Base-by-base conservation (phyloP, 106 monocot species). In the Dioscorea zingiberensis region DNA sequence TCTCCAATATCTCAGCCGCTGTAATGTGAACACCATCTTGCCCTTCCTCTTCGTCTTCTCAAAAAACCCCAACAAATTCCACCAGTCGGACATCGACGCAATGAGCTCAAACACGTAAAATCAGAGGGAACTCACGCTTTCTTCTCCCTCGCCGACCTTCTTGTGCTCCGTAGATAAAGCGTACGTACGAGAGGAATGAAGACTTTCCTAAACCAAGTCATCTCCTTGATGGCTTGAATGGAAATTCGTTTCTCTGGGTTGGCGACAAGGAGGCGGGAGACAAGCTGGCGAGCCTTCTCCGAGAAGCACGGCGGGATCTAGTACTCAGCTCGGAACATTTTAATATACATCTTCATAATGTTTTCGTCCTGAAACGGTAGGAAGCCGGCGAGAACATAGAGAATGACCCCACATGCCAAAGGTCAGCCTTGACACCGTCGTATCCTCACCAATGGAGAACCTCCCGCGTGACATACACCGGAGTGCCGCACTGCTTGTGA, bases 21-120 rank as follows among this genome's bases (percentile, higher is more conserved):
- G 83, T 65, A 58, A n/a, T n/a, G n/a, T n/a, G n/a, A n/a, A n/a
- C n/a, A n/a, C n/a, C n/a, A n/a, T n/a, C n/a, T n/a, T n/a, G 21
- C 16, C 65, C 27, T 12, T 46, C 54, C 21, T n/a, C n/a, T n/a
- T 19, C 54, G 48, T 13, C 15, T 18, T 44, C 53, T 74, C 83
- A 62, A 83, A 83, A 77, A 83, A 53, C 44, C 70, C 66, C 56
- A 78, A 83, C 55, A 83, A 64, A 58, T 83, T 78, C 59, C 74
- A 74, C 74, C 82, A 77, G 15, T 73, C 26, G 26, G 77, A 63
- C 83, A 78, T 78, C 60, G 77, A 23, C 25, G 83, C 65, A 65
- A 83, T 83, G 25, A 78, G 71, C 47, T 83, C 74, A 62, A 83
- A 83, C 55, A 78, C 83, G 66, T 71, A 83, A 66, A 70, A 82